A percentile compares a stretch with the other conserved stretches of the same genome.
Conservation (phyloP, 176 grass and related monocot genomes). For the Carex kokanica region DNA sequence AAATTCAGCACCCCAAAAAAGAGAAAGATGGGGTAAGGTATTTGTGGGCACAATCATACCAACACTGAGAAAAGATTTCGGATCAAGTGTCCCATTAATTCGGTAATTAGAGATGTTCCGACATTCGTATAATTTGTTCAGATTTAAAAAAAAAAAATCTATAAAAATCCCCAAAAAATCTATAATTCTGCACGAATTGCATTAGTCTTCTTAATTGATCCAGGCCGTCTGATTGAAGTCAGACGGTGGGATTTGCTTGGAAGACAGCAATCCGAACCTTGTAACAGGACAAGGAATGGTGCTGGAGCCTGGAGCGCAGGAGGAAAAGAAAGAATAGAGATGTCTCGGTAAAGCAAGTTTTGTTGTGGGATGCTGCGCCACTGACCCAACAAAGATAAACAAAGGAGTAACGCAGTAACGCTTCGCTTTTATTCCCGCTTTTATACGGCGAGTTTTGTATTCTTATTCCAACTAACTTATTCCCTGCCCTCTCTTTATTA, state of each 20-base stretch:
- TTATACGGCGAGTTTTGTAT: constrained; percentile 20
- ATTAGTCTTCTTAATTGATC: not conserved
- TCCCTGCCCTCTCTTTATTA: not conserved
- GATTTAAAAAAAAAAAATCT: no score
- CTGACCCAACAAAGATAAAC: constrained; percentile 8
- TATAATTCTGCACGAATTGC: no score
- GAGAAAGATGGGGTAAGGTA: not conserved
- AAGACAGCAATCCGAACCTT: not conserved
- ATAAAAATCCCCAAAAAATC: no score
- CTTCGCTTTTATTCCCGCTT: no score
- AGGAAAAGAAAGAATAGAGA: not conserved
- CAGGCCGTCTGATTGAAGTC: not conserved
- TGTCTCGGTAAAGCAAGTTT: constrained; percentile 14
- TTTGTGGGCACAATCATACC: not conserved
- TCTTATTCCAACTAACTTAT: constrained; percentile 29
- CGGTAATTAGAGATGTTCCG: no score
- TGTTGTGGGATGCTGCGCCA: not conserved
- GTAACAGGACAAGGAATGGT: not conserved
- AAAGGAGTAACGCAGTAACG: not conserved
- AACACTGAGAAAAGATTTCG: not conserved
- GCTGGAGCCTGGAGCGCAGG: not conserved
- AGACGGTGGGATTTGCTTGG: not conserved
- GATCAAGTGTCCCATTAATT: not conserved
- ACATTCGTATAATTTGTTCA: no score
- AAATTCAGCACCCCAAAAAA: not conserved